A percentile compares a stretch with the other conserved stretches of the same genome.
Evolutionary conservation across 768 basidiomycete species (phyloP).

Genomic region (Tephrocybe sp.): DNA sequence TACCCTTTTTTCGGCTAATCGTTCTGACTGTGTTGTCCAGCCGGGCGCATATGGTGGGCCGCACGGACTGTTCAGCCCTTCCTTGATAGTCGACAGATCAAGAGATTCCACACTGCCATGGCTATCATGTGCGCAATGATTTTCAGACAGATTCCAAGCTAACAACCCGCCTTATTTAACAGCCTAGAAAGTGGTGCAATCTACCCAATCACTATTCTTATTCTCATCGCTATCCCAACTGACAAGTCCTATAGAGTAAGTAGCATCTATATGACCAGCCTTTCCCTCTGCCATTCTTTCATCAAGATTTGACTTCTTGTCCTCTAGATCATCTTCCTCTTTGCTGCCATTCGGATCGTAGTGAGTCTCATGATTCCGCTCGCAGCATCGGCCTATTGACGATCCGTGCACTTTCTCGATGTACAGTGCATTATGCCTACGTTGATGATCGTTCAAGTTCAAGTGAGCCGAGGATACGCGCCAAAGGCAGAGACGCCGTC

Average conservation of each 20-base stretch:
- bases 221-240: slow-evolving; percentile 14
- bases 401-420: too few relatives aligned
- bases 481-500: neutral
- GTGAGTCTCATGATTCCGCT: slow-evolving; percentile 16
- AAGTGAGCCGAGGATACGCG: slow-evolving; percentile 21
- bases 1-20: neutral
- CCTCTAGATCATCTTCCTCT: slow-evolving; percentile 16
- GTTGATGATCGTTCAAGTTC: slow-evolving; percentile 34
- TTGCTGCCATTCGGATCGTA: slow-evolving; percentile 24
- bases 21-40: slow-evolving; percentile 3
- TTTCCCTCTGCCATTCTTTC: neutral
- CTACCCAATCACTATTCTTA: slow-evolving; percentile 24
- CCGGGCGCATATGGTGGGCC: slow-evolving; percentile 22
- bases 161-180: neutral
- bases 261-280: neutral
- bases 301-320: neutral
- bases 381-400: neutral
- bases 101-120: slow-evolving; percentile 13
- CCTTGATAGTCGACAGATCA: slow-evolving; percentile 3
- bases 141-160: too few relatives aligned
- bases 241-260: slow-evolving; percentile 11
- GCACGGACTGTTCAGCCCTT: slow-evolving; percentile 10
- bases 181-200: slow-evolving; percentile 28
- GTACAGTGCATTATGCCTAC: slow-evolving; percentile 33
- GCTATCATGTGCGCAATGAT: slow-evolving; percentile 5